phyloP scores from a whole-genome alignment of 164 flowering plant species.

The Chimonanthus salicifolius region DNA sequence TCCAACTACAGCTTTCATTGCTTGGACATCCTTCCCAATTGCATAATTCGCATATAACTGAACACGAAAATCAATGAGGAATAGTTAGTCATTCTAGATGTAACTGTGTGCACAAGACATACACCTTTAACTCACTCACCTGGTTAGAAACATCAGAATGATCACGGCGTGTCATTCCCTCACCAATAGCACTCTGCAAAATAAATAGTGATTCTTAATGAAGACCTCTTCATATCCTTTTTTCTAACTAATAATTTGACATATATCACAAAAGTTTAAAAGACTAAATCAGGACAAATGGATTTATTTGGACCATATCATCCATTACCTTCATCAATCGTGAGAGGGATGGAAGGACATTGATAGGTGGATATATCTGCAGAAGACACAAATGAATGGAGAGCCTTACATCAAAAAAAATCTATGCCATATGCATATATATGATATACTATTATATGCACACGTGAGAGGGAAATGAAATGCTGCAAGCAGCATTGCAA shows the following conservation, averaged over 20 bases:
- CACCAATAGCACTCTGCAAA: conserved; percentile 95
- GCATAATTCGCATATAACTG: conserved; percentile 99
- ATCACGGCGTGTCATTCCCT: conserved; percentile 94
- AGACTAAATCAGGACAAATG: background rate
- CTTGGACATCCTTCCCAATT: conserved; percentile 98
- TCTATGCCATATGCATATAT: background rate
- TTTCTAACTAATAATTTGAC: background rate
- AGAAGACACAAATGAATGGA: conserved; percentile 1
- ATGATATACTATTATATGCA: no score
- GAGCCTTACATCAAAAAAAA: background rate
- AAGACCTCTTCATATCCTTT: background rate
- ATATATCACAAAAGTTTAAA: background rate
- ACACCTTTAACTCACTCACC: conserved; percentile 31
- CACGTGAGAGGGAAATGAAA: no score
- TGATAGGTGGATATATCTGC: conserved; percentile 97
- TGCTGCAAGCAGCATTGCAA: no score
- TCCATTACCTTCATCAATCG: conserved; percentile 85
- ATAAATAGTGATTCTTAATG: background rate
- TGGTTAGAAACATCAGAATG: conserved; percentile 98
- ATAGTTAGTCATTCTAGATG: background rate
- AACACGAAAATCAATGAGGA: background rate
- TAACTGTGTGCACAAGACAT: background rate
- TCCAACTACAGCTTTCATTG: conserved; percentile 99
- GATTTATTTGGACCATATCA: background rate
- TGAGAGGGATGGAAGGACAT: conserved; percentile 96